These are phyloP conservation scores for Cladosporium sp. DNA, from an alignment of 2,329 filamentous ascomycete genomes.

Conservation along the genomic window DNA sequence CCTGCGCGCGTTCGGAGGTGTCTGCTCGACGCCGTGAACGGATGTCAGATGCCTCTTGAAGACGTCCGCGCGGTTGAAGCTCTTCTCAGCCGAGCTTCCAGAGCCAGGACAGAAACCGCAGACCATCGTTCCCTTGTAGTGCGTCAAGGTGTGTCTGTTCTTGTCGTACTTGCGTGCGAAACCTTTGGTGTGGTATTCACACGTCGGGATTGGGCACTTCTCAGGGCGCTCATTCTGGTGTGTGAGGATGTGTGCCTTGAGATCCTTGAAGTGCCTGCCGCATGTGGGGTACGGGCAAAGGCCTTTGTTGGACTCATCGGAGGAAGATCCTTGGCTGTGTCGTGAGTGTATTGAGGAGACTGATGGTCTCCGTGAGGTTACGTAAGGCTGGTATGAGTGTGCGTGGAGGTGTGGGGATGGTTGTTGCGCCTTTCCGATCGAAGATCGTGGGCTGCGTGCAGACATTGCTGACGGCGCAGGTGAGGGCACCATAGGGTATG, in stretches of 20 bases:
- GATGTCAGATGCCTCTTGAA: slow-evolving; percentile 92
- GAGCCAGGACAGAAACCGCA: slow-evolving; percentile 91
- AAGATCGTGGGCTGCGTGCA: slow-evolving; percentile 37
- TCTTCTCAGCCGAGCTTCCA: slow-evolving; percentile 85
- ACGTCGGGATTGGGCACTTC: slow-evolving; percentile 88
- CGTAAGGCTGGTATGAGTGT: slow-evolving; percentile 41
- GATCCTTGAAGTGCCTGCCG: slow-evolving; percentile 80
- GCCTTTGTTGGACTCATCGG: slow-evolving; percentile 54
- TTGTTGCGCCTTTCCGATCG: slow-evolving; percentile 30
- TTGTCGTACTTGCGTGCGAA: slow-evolving; percentile 96
- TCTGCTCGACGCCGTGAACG: slow-evolving; percentile 89
- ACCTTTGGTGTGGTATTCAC: slow-evolving; percentile 87
- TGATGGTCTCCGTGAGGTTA: slow-evolving; percentile 57
- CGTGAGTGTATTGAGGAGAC: slow-evolving; percentile 67
- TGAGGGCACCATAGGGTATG: slow-evolving; percentile 51
- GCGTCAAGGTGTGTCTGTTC: slow-evolving; percentile 87
- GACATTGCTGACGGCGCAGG: slow-evolving; percentile 59
- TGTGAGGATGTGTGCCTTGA: slow-evolving; percentile 92
- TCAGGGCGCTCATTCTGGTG: slow-evolving; percentile 87
- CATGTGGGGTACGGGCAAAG: slow-evolving; percentile 81
- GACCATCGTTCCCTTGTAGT: slow-evolving; percentile 97
- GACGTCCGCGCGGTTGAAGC: slow-evolving; percentile 90
- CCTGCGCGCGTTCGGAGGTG: slow-evolving; percentile 84
- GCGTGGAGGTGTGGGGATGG: slow-evolving; percentile 64
- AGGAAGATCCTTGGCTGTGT: slow-evolving; percentile 46